Percentiles rank a stretch among this genome's conserved stretches.
Evolutionary conservation across 169 alveolate genomes (phyloP).

Genomic region (Cryptosporidium xiaoi): DNA sequence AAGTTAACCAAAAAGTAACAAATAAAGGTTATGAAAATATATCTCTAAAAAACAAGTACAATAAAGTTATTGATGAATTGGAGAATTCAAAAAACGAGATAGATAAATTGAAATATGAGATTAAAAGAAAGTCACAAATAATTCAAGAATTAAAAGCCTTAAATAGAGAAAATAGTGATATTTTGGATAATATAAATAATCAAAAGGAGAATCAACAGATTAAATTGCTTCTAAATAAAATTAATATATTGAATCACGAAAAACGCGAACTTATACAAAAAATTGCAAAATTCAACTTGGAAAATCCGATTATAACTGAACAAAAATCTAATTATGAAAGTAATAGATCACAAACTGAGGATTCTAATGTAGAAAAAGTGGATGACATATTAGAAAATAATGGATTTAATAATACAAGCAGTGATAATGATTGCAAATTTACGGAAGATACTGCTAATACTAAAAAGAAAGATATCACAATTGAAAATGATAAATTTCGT

Average conservation of each 20-base stretch:
- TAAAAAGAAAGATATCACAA: background rate
- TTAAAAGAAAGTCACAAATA: slow-evolving; percentile 26
- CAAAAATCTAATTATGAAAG: background rate
- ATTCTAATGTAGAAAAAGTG: background rate
- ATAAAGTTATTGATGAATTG: slow-evolving; percentile 18
- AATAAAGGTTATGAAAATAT: background rate
- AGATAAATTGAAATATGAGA: slow-evolving; percentile 36
- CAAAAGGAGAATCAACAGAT: slow-evolving; percentile 13
- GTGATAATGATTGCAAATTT: background rate
- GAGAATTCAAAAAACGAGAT: slow-evolving; percentile 57
- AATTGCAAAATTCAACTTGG: slow-evolving; percentile 36
- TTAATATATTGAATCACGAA: slow-evolving; percentile 9
- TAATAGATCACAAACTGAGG: background rate
- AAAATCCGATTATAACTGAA: background rate
- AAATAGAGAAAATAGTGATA: slow-evolving; percentile 11
- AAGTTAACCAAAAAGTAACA: background rate
- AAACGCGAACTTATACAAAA: slow-evolving; percentile 30
- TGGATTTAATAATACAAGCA: background rate
- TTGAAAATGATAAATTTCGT: background rate
- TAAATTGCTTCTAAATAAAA: background rate
- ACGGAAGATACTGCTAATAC: background rate
- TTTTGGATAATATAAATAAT: slow-evolving; percentile 12
- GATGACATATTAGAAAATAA: background rate
- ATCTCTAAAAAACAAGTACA: background rate
- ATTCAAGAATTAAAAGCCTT: slow-evolving; percentile 34